Conservation (phyloP, 768 basidiomycete genomes). For the Dacryopinax primogenitus region DNA sequence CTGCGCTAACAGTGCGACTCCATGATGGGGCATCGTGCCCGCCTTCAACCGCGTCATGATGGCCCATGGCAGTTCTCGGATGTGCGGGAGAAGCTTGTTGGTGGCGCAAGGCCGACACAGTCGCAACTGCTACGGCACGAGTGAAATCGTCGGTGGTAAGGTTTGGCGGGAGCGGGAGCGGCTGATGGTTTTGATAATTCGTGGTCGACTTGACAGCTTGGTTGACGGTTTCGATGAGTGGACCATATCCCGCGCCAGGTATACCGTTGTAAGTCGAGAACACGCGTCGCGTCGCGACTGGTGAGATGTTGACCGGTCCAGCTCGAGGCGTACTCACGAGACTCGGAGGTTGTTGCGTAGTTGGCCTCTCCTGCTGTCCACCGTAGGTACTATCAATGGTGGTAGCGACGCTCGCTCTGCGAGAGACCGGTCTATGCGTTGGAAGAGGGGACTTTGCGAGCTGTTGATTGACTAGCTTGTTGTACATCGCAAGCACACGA, state of each 20-base stretch:
- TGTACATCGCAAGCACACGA: not conserved
- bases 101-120: constrained; percentile 78
- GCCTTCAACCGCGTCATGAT: constrained; percentile 38
- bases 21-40: constrained; percentile 95
- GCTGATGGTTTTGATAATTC: constrained; percentile 26
- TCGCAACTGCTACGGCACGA: constrained; percentile 84
- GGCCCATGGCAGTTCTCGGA: constrained; percentile 27
- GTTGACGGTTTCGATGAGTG: constrained; percentile 66
- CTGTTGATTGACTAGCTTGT: constrained; percentile 4
- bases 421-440: not conserved
- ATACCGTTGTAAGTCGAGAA: constrained; percentile 2
- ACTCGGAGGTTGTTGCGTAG: not conserved
- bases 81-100: constrained; percentile 49
- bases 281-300: constrained; percentile 15
- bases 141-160: constrained; percentile 83
- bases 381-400: not conserved
- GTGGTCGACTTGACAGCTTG: constrained; percentile 52
- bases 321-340: not conserved
- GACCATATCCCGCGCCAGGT: constrained; percentile 31
- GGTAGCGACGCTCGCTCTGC: not conserved
- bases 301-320: constrained; percentile 12
- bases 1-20: constrained; percentile 82
- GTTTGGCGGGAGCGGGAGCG: constrained; percentile 45
- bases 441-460: not conserved
- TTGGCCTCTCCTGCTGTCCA: not conserved